Conservation (phyloP, 2,329 filamentous ascomycete species). For the Peltaster fructicola region DNA sequence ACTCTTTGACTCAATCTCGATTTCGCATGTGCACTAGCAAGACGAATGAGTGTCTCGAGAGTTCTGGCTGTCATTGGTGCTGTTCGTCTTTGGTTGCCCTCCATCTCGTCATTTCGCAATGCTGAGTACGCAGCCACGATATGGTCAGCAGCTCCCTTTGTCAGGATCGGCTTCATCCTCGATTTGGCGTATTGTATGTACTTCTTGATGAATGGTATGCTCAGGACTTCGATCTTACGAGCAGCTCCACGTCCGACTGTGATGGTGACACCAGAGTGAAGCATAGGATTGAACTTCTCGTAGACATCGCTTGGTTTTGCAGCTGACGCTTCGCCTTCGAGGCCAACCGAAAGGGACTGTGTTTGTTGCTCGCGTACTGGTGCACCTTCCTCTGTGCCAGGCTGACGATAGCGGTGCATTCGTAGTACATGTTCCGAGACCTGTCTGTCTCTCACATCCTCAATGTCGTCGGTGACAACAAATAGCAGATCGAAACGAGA, state of each 20-base stretch:
- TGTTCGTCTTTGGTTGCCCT: conserved; percentile 82
- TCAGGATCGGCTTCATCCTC: conserved; percentile 74
- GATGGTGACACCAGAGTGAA: conserved; percentile 75
- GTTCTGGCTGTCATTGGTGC: conserved; percentile 94
- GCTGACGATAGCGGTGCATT: conserved; percentile 89
- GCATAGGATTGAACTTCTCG: conserved; percentile 91
- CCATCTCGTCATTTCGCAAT: conserved; percentile 86
- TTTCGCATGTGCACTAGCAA: conserved; percentile 91
- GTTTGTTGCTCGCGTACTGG: conserved; percentile 76
- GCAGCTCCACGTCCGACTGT: conserved; percentile 56
- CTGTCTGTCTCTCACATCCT: conserved; percentile 76
- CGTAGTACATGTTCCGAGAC: conserved; percentile 92
- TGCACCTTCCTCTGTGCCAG: conserved; percentile 83
- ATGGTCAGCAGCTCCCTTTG: conserved; percentile 78
- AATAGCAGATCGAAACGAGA: conserved; percentile 98
- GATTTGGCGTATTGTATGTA: conserved; percentile 97
- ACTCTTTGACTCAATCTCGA: conserved; percentile 73
- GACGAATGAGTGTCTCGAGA: conserved; percentile 91
- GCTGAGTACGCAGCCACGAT: conserved; percentile 84
- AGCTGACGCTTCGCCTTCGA: conserved; percentile 58
- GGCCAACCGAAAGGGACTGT: conserved; percentile 73
- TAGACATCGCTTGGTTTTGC: conserved; percentile 72
- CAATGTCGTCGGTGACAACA: conserved; percentile 94
- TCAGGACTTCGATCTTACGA: conserved; percentile 72
- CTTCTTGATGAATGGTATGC: conserved; percentile 97